Percentiles rank a stretch among this genome's conserved stretches.
Evolutionary conservation across 164 flowering plant genomes (phyloP).

Genomic region (Paratinospora sagittata): DNA sequence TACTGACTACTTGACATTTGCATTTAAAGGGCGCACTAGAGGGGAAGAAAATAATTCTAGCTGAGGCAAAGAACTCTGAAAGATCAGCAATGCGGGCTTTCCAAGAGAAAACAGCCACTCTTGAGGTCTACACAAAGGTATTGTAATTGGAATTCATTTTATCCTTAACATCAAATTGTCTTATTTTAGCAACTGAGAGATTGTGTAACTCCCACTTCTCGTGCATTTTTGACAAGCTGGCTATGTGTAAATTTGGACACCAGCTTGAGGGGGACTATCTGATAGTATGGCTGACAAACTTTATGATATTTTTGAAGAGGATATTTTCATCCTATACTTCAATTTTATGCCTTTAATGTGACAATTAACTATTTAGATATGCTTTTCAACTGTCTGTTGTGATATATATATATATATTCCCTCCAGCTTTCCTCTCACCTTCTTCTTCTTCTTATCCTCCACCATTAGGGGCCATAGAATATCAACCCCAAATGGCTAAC

Average conservation of each 20-base stretch:
- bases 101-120: conserved; percentile 51
- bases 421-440: neutral
- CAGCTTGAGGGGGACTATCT: neutral
- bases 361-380: neutral
- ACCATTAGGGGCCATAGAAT: too few relatives aligned
- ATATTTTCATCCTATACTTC: neutral
- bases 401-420: neutral
- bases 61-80: conserved; percentile 59
- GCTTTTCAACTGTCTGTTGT: neutral
- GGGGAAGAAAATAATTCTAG: conserved; percentile 53
- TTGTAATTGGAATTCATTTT: neutral
- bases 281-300: neutral
- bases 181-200: neutral
- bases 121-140: conserved; percentile 76
- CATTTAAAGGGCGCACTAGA: conserved; percentile 58
- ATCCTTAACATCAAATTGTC: neutral
- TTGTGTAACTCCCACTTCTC: neutral
- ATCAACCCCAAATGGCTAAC: too few relatives aligned
- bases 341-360: neutral
- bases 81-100: conserved; percentile 56
- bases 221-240: neutral
- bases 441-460: neutral
- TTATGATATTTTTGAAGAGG: neutral
- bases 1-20: neutral
- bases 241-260: neutral